Evolutionary conservation across 805 yeast species (phyloP).

Genomic region (Ogataea nonfermentans): DNA sequence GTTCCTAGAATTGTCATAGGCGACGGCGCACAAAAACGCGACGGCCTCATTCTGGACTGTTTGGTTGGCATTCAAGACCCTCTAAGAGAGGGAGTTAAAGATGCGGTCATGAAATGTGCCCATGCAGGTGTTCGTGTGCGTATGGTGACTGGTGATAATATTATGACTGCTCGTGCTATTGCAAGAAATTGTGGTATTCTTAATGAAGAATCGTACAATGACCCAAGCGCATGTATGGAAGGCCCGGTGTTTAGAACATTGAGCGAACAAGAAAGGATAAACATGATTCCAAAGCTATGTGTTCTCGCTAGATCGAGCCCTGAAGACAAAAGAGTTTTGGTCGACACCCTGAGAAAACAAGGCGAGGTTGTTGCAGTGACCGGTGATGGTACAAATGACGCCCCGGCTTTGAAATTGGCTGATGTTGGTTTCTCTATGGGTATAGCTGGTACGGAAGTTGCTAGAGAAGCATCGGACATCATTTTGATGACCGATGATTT

Average conservation of each 20-base stretch:
- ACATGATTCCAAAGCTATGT: constrained; percentile 67
- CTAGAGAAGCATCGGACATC: constrained; percentile 98
- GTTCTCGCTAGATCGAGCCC: constrained; percentile 96
- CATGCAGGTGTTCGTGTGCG: constrained; percentile 92
- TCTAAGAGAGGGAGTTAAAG: constrained; percentile 82
- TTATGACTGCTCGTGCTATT: constrained; percentile 88
- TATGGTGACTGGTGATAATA: constrained; percentile 98
- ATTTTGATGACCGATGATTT: constrained; percentile 95
- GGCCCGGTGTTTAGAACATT: constrained; percentile 86
- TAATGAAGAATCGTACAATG: constrained; percentile 47
- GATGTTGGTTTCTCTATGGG: constrained; percentile 99
- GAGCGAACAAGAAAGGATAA: constrained; percentile 50
- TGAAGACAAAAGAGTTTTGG: constrained; percentile 87
- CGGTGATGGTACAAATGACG: constrained; percentile 99
- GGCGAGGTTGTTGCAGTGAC: constrained; percentile 98
- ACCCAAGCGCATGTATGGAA: constrained; percentile 73
- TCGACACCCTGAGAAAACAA: constrained; percentile 68
- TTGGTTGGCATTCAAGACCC: constrained; percentile 96
- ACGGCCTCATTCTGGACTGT: constrained; percentile 58
- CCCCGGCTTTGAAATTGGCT: constrained; percentile 93
- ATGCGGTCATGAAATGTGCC: constrained; percentile 83
- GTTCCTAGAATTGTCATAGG: constrained; percentile 32
- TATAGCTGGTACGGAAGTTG: constrained; percentile 96
- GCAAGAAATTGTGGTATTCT: constrained; percentile 83
- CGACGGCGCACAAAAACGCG: constrained; percentile 18